Base-by-base conservation (phyloP, 805 yeast genomes). In the Candida maris region DNA sequence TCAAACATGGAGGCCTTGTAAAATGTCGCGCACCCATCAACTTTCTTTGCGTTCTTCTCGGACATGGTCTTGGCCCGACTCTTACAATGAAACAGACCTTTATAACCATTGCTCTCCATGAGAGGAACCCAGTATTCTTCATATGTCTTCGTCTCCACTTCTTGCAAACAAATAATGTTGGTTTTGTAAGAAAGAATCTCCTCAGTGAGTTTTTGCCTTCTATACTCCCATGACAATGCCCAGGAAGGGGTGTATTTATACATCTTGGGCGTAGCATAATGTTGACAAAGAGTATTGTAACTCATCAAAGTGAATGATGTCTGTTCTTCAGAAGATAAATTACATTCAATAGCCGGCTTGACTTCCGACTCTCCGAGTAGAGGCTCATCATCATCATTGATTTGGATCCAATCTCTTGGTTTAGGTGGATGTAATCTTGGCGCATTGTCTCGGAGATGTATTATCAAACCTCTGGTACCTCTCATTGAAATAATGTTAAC, bases 1-100 rank as follows among this genome's bases (percentile, higher is more conserved):
- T 75, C 73, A 61, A 91, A 87, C 55, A 82, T 79, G 32, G 70
- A 62, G 22, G 75, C 67, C 52, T 77, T 82, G 68, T 73, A 93
- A 57, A 91, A 91, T 1, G 89, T 79, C n/a, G 97, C 97, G 71
- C 98, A 93, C 9, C 99, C 99, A 61, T 93, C 99, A 31, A 93
- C 98, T 53, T 84, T 85, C 60, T 81, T 82, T 18, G 94, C 80
- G 48, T 86, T 95, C 41, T 65, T 68, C 42, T 79, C 82, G 43
- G 71, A 65, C 95, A 87, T 85, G 8, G 97, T 88, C 63, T 85
- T 85, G 1, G 96, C 89, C 57, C 99, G 75, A 18, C 95, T 84
- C 63, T 93, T 93, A 37, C 83, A 84, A 62, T 81, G 85, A 65
- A 87, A 89, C 18, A 77, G 61, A 24, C 95, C 89, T 48, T 76